Base-by-base conservation (phyloP, 139 green algal genomes). In the Tetradesmus lagerheimii region DNA sequence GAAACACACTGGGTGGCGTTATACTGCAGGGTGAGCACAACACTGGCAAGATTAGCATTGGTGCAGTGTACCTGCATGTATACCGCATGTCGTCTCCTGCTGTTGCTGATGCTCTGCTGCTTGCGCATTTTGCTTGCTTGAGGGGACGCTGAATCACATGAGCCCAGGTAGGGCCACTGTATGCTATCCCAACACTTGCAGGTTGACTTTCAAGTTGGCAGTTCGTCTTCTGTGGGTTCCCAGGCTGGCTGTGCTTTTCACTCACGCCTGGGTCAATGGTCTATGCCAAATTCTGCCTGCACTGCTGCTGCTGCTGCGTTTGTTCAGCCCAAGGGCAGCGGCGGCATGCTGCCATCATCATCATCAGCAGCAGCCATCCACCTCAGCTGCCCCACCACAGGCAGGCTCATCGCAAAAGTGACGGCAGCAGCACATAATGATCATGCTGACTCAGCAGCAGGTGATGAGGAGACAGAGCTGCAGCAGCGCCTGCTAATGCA, bases 11-110 rank as follows among this genome's bases (percentile, higher is more conserved):
- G 82, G 82, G 82, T 87, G 53, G 35, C 66, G 27, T 87, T 57
- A 78, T 87, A 87, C 37, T 87, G 82, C 82, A 87, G 82, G 82
- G 82, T 87, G 57, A 87, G 82, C 57, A 12, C n/a, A 27, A 1
- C 35, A 9, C 35, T 18, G 27, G 43, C 79, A 29, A 20, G 37
- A 1, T 57, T 25, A 27, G n/a, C n/a, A n/a, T n/a, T n/a, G n/a
- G n/a, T n/a, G n/a, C n/a, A n/a, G n/a, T n/a, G n/a, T n/a, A n/a
- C n/a, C n/a, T n/a, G n/a, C n/a, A n/a, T n/a, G n/a, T n/a, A n/a
- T n/a, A n/a, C n/a, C n/a, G n/a, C n/a, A n/a, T n/a, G n/a, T n/a
- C n/a, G n/a, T n/a, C n/a, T n/a, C n/a, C n/a, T n/a, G n/a, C n/a
- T n/a, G n/a, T n/a, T n/a, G n/a, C n/a, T n/a, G n/a, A n/a, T n/a